Base-by-base conservation (phyloP, 805 yeast species). In the Myxozyma neotropica region DNA sequence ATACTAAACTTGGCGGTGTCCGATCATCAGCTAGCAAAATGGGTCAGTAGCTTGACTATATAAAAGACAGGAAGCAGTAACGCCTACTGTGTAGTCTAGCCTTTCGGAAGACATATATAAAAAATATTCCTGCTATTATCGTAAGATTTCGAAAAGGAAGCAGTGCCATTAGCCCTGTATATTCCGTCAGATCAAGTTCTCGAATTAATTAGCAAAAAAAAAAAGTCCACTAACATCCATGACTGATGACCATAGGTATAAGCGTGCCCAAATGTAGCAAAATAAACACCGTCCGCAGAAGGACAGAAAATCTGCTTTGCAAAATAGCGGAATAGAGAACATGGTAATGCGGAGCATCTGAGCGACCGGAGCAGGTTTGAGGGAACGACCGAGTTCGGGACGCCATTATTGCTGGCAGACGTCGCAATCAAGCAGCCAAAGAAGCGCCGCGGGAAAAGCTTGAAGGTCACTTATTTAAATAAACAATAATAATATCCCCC, bases 301-400 rank as follows among this genome's bases (percentile, higher is more conserved):
- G 45, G 19, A 59, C 44, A 2, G 53, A 64, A 38, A 67, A 67
- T 36, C 70, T 53, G 19, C 59, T 26, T 54, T 67, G 70, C 19
- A 64, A 36, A 17, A 67, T 35, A 6, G 57, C 57, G 2, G 66
- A 35, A 24, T 57, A 53, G 2, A 67, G 23, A 5, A 45, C 44
- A 55, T 67, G 69, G 43, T 67, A 67, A 36, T 66, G 67, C 5
- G 60, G 43, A 15, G 69, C 50, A 23, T 62, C 68, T 21, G 66
- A 48, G 15, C 68, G 47, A 31, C 57, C 56, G 6, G 62, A 47
- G 4, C 62, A 36, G 13, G 58, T 39, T 26, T 44, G 57, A n/a
- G 67, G 66, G 39, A 63, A 55, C 33, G 67, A 42, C 29, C 66
- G 49, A 12, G 61, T 33, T 21, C 55, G 42, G 2, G 66, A 46